Evolutionary conservation across 208 protist species (phyloP).

Genomic region (Tritrichomonas foetus): DNA sequence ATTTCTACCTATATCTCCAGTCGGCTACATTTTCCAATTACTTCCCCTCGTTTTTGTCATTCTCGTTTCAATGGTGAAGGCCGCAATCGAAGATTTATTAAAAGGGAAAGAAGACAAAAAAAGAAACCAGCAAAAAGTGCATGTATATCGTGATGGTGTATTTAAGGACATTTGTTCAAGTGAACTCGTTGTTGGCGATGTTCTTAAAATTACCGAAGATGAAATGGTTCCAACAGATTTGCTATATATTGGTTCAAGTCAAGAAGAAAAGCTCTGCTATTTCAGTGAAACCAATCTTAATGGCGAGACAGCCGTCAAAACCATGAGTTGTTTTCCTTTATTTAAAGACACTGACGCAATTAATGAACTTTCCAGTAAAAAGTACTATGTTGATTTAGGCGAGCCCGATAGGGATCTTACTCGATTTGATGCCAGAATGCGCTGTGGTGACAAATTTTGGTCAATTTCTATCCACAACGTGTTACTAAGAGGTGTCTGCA

Average conservation of each 20-base stretch:
- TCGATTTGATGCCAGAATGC: slow-evolving; percentile 7
- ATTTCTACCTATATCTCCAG: slow-evolving; percentile 25
- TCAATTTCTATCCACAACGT: not conserved
- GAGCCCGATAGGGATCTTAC: slow-evolving; percentile 44
- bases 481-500: not conserved
- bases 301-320: not conserved
- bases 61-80: slow-evolving; percentile 41
- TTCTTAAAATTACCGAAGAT: slow-evolving; percentile 42
- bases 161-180: not conserved
- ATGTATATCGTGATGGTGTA: not conserved
- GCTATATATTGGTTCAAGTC: slow-evolving; percentile 35
- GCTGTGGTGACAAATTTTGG: not conserved
- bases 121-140: not conserved
- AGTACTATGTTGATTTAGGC: not conserved
- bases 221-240: slow-evolving; percentile 44
- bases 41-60: slow-evolving; percentile 44
- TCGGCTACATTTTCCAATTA: not conserved
- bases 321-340: not conserved
- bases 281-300: slow-evolving; percentile 43
- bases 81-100: slow-evolving; percentile 43
- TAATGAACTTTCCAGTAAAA: not conserved
- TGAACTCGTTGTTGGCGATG: slow-evolving; percentile 35
- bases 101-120: not conserved
- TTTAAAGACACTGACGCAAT: not conserved
- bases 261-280: slow-evolving; percentile 44